Evolutionary conservation across 805 yeast species (phyloP), one percentile per base, ranked within the genome.

Genomic region (Candida loeiensis): DNA sequence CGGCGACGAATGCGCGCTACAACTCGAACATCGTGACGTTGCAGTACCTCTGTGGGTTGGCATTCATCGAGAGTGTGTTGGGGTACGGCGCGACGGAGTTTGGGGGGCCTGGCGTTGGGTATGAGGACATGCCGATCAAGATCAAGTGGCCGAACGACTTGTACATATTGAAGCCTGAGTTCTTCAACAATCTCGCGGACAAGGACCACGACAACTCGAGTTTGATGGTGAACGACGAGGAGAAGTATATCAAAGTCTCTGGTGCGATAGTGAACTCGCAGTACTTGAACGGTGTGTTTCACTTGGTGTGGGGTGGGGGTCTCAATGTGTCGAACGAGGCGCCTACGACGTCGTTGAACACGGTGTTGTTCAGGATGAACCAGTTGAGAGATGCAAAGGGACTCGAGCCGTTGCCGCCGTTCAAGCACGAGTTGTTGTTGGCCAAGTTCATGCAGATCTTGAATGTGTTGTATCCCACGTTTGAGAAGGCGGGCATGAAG

Each of bases 131-230:
- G 49, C 97, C 96, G 0, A 70, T 91, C 12, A 73, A 79, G 37
- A 73, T 93, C 44, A 93, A 93, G 58, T 93, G 99, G 99, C 99
- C 99, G 2, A 93, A 93, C 58, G 99, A 93, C 59, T 65, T 93
- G 11, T 93, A 87, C 55, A 79, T 83, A 3, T 57, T 79, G 50
- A 79, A 77, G 40, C 95, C 95, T 1, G 80, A 79, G 39, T 75
- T 65, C 47, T 73, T 59, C 49, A 45, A 48, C 39, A 40, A 44
- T 12, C 17, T 61, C 8, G 47, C 56, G 11, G 70, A 64, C 19
- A 60, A 61, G 34, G 47, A 64, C 22, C 57, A 65, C 12, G 63
- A 66, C 8, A 55, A 58, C 34, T 31, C 46, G 16, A 67, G 69
- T 4, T 65, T 70, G 0, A 68, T 71, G 21, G 80, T 77, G 12